Evolutionary conservation across 768 basidiomycete species (phyloP).

Genomic region (Coprinopsis cinerea): DNA sequence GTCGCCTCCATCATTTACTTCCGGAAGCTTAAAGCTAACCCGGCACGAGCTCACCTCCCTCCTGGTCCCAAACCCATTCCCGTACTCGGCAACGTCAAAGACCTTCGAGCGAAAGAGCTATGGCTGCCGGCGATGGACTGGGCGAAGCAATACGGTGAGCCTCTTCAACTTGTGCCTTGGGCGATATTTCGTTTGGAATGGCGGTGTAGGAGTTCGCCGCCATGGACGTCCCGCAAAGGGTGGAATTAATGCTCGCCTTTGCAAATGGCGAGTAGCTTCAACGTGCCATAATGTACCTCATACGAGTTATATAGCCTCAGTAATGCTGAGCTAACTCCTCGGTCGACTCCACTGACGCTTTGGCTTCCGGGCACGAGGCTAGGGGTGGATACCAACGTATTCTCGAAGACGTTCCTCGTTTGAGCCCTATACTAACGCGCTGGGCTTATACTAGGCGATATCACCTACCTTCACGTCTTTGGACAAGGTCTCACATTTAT

Average conservation of each 20-base stretch:
- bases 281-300: neutral
- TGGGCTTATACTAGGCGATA: slow-evolving; percentile 50
- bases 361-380: slow-evolving; percentile 1
- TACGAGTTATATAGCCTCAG: neutral
- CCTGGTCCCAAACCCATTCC: slow-evolving; percentile 67
- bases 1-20: slow-evolving; percentile 34
- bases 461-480: slow-evolving; percentile 60
- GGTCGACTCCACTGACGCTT: neutral
- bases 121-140: slow-evolving; percentile 60
- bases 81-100: slow-evolving; percentile 56
- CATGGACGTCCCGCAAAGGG: neutral
- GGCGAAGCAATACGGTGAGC: slow-evolving; percentile 59
- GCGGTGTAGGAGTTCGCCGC: neutral
- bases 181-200: no score
- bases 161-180: neutral
- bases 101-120: slow-evolving; percentile 55
- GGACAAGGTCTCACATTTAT: slow-evolving; percentile 66
- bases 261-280: neutral
- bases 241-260: neutral
- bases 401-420: neutral
- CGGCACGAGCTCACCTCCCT: slow-evolving; percentile 36
- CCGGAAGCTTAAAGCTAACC: slow-evolving; percentile 37
- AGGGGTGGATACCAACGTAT: neutral
- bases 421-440: neutral
- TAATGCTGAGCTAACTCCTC: neutral